phyloP scores from a whole-genome alignment of 345 rosid genomes.

The Lumnitzera littorea region DNA sequence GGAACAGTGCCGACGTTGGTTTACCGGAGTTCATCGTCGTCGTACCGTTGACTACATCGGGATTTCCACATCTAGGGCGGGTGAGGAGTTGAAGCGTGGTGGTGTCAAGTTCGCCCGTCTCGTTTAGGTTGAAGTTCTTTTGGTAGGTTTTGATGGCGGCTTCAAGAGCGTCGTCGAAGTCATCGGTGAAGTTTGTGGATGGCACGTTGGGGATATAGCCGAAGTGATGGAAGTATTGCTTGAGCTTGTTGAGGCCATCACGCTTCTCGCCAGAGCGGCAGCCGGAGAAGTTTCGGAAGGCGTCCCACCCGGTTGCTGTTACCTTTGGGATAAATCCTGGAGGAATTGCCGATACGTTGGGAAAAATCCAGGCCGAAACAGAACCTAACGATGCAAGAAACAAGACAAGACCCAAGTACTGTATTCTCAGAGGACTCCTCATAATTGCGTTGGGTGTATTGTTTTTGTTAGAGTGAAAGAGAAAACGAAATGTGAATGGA shows the following conservation, averaged over 20 bases:
- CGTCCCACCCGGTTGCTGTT: conserved; percentile 46
- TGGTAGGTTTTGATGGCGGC: conserved; percentile 68
- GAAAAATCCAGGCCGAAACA: conserved; percentile 24
- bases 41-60: conserved; percentile 82
- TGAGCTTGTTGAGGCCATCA: conserved; percentile 58
- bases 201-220: conserved; percentile 48
- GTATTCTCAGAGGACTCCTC: too few relatives aligned
- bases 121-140: conserved; percentile 55
- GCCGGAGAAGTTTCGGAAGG: conserved; percentile 50
- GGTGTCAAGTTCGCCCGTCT: conserved; percentile 68
- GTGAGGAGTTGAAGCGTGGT: conserved; percentile 49
- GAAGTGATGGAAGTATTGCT: conserved; percentile 64
- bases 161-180: conserved; percentile 53
- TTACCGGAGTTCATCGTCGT: conserved; percentile 62
- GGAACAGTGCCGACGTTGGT: conserved; percentile 27
- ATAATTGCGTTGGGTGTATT: too few relatives aligned
- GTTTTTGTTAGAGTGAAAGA: too few relatives aligned
- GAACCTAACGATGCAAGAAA: conserved; percentile 3
- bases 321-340: conserved; percentile 19
- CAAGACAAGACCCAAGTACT: neutral
- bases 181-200: conserved; percentile 47
- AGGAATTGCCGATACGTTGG: conserved; percentile 35
- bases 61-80: conserved; percentile 82
- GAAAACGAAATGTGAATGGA: too few relatives aligned
- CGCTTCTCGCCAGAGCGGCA: conserved; percentile 50